phyloP scores from a whole-genome alignment of 352 stramenopile species.

The Globisporangium paroecandrum region DNA sequence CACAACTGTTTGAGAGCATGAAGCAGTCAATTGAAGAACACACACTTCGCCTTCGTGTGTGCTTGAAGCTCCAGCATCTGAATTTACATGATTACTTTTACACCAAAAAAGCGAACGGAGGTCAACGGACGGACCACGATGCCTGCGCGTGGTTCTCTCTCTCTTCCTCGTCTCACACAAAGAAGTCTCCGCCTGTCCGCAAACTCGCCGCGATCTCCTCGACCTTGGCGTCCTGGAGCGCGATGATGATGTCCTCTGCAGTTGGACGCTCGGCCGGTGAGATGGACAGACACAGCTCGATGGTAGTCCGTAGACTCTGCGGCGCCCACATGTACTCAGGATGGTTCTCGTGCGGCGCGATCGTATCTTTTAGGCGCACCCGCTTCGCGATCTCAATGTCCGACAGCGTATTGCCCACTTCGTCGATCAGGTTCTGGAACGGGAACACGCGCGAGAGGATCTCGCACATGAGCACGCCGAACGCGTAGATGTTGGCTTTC shows the following conservation, averaged over 20 bases:
- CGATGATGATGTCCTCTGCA: conserved; percentile 43
- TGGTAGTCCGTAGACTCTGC: conserved; percentile 32
- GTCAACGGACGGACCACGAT: not conserved
- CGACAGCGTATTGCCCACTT: conserved; percentile 48
- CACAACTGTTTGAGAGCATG: too few species aligned
- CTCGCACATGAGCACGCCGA: conserved; percentile 58
- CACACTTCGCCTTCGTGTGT: not conserved
- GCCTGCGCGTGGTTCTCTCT: not conserved
- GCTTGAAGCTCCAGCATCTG: not conserved
- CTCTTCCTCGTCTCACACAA: conserved; percentile 9
- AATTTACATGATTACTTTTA: not conserved
- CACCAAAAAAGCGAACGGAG: not conserved
- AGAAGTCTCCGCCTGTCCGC: conserved; percentile 20
- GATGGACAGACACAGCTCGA: conserved; percentile 50
- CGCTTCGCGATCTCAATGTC: conserved; percentile 47
- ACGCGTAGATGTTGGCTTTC: conserved; percentile 63
- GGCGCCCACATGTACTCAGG: conserved; percentile 38
- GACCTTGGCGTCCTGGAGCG: conserved; percentile 32
- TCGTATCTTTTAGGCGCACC: conserved; percentile 28
- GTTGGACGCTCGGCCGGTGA: conserved; percentile 46
- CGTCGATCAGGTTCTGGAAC: conserved; percentile 43
- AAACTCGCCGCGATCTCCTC: conserved; percentile 27
- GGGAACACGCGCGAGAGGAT: conserved; percentile 49
- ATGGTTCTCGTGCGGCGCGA: conserved; percentile 45
- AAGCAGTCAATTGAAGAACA: not conserved